A percentile compares a stretch with the other conserved stretches of the same genome.
Conservation (phyloP, 345 rosid species). For the Theobroma cacao region DNA sequence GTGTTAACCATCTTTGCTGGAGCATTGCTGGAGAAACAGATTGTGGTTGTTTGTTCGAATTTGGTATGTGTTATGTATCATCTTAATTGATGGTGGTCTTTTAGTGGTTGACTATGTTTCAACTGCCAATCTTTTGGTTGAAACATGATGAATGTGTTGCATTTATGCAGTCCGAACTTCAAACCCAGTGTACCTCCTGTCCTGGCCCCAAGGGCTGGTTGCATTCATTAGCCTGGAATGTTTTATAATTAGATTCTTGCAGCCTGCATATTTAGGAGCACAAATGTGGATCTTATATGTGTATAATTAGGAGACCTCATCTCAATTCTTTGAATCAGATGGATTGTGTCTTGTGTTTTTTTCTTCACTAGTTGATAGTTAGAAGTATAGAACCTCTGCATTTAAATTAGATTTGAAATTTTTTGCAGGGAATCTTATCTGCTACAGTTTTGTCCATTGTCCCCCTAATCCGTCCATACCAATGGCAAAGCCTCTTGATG, state of each 20-base stretch:
- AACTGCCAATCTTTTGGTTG: background rate
- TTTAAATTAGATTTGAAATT: slow-evolving; percentile 5
- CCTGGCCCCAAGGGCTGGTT: background rate
- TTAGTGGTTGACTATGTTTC: background rate
- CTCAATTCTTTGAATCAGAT: background rate
- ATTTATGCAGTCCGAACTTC: background rate
- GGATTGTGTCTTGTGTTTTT: background rate
- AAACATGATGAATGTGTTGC: background rate
- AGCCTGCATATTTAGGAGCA: background rate
- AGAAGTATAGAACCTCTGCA: background rate
- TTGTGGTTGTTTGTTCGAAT: slow-evolving; percentile 87
- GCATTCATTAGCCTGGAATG: background rate
- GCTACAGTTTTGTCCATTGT: slow-evolving; percentile 72
- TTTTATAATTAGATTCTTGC: background rate
- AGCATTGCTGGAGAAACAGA: slow-evolving; percentile 90
- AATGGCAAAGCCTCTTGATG: slow-evolving; percentile 96
- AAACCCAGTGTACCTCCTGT: background rate
- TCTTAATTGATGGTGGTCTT: background rate
- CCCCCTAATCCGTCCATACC: slow-evolving; percentile 86
- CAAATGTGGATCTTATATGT: background rate
- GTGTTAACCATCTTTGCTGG: slow-evolving; percentile 75
- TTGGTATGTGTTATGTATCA: slow-evolving; percentile 46
- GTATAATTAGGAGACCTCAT: background rate
- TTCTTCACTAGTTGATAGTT: background rate
- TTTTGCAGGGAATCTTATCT: slow-evolving; percentile 74